Percentiles rank a stretch among this genome's conserved stretches.
These are phyloP conservation scores for Clarireedia monteithiana DNA, from an alignment of 2,329 filamentous ascomycete genomes.

Conservation along the genomic window DNA sequence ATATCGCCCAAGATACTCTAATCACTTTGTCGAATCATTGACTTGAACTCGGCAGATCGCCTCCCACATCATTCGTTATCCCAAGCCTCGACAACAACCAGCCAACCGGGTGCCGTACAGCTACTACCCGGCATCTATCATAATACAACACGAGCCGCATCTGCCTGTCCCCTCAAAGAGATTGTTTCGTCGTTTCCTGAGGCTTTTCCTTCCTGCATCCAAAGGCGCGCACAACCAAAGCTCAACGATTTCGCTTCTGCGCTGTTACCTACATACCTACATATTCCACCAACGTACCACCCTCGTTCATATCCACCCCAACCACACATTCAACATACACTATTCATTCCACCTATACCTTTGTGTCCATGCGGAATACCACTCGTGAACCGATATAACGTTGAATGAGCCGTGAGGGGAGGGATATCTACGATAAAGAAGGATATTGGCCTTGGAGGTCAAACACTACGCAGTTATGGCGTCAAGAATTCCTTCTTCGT, in stretches of 20 bases:
- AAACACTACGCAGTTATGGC: conserved; percentile 27
- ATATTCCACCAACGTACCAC: conserved; percentile 1
- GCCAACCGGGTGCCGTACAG: conserved; percentile 3
- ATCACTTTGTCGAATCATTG: neutral
- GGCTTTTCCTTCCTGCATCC: neutral
- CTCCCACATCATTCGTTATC: conserved; percentile 1
- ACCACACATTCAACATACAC: conserved; percentile 6
- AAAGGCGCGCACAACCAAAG: neutral
- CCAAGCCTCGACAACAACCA: conserved; percentile 5
- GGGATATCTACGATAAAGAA: neutral
- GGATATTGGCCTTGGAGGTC: conserved; percentile 9
- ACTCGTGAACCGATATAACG: conserved; percentile 29
- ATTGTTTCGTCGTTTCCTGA: neutral
- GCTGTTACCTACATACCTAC: conserved; percentile 3
- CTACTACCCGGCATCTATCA: neutral
- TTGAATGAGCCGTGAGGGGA: conserved; percentile 27
- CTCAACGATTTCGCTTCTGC: neutral
- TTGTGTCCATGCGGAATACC: conserved; percentile 32
- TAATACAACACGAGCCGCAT: conserved; percentile 4
- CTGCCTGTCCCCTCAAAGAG: neutral
- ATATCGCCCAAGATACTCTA: neutral
- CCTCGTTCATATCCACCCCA: conserved; percentile 1
- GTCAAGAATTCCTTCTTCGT: conserved; percentile 34
- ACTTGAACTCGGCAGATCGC: neutral
- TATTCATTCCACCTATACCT: neutral